These are phyloP conservation scores for Auriscalpium vulgare DNA, from an alignment of 768 basidiomycete genomes.

Conservation along the genomic window DNA sequence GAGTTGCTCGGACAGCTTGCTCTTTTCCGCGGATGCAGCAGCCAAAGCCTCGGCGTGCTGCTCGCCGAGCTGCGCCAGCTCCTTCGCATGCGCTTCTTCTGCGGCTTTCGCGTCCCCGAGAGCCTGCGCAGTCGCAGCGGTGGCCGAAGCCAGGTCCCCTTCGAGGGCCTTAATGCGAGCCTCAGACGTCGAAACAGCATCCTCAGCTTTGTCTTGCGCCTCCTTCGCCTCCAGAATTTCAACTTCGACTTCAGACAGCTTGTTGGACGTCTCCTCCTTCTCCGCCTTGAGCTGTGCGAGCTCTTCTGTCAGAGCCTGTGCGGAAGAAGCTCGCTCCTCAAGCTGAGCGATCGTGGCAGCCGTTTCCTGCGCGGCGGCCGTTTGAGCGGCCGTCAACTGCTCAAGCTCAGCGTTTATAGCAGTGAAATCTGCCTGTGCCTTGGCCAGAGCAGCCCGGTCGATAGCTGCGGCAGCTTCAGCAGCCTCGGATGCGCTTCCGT, in stretches of 20 bases:
- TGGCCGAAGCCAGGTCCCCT: conserved; percentile 42
- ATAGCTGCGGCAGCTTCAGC: conserved; percentile 44
- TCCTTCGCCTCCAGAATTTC: conserved; percentile 76
- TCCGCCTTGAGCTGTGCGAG: conserved; percentile 48
- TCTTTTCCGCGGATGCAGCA: conserved; percentile 31
- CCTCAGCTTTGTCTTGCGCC: conserved; percentile 54
- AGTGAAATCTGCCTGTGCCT: conserved; percentile 55
- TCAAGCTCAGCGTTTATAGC: conserved; percentile 45
- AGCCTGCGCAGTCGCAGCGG: conserved; percentile 39
- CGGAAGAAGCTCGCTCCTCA: conserved; percentile 37
- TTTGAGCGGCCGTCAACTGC: conserved; percentile 42
- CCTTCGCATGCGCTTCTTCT: conserved; percentile 35
- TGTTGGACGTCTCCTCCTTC: conserved; percentile 62
- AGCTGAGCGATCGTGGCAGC: conserved; percentile 37
- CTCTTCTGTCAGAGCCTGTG: conserved; percentile 39
- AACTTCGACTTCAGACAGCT: conserved; percentile 74
- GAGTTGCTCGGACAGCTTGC: conserved; percentile 11
- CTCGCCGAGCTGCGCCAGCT: conserved; percentile 32
- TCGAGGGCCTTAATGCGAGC: conserved; percentile 44
- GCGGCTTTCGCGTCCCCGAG: conserved; percentile 38
- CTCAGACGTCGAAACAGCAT: conserved; percentile 40
- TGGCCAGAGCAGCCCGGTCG: conserved; percentile 56
- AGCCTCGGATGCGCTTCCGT: conserved; percentile 34
- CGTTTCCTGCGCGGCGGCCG: conserved; percentile 39
- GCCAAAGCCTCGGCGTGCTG: conserved; percentile 41